Conservation (phyloP, 495 filamentous ascomycete species). For the Achaetomiella virescens region DNA sequence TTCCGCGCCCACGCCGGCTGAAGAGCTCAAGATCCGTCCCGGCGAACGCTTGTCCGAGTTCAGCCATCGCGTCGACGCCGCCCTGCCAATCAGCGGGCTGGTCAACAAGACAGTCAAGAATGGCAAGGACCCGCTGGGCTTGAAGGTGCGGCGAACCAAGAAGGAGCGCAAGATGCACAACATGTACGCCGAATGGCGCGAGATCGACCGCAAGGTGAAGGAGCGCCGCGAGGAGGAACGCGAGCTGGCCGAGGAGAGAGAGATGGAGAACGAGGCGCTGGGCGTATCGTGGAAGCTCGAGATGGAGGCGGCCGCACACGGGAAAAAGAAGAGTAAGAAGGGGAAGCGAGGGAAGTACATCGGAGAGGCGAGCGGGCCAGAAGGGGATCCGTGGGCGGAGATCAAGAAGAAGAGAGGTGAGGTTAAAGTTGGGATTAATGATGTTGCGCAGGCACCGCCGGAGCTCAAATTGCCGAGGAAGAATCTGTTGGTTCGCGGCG, state of each 20-base stretch:
- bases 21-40: conserved; percentile 59
- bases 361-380: conserved; percentile 32
- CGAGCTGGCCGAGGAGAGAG: conserved; percentile 59
- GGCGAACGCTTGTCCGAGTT: conserved; percentile 81
- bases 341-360: conserved; percentile 39
- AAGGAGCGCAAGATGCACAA: conserved; percentile 78
- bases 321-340: conserved; percentile 50
- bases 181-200: conserved; percentile 75
- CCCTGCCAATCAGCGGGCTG: conserved; percentile 65
- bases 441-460: conserved; percentile 78
- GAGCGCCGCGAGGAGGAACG: conserved; percentile 54
- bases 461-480: conserved; percentile 58
- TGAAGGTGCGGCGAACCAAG: conserved; percentile 58
- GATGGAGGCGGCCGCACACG: conserved; percentile 20
- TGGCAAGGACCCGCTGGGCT: conserved; percentile 47
- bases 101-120: conserved; percentile 45
- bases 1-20: not conserved
- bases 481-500: conserved; percentile 66
- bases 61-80: conserved; percentile 75
- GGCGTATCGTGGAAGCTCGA: conserved; percentile 53
- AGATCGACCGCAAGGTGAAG: conserved; percentile 51
- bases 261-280: conserved; percentile 51
- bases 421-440: conserved; percentile 58
- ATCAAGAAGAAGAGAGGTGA: conserved; percentile 56
- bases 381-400: conserved; percentile 74